Conservation (phyloP, 2,329 filamentous ascomycete species). For the Fusarium neocosmosporiellum region DNA sequence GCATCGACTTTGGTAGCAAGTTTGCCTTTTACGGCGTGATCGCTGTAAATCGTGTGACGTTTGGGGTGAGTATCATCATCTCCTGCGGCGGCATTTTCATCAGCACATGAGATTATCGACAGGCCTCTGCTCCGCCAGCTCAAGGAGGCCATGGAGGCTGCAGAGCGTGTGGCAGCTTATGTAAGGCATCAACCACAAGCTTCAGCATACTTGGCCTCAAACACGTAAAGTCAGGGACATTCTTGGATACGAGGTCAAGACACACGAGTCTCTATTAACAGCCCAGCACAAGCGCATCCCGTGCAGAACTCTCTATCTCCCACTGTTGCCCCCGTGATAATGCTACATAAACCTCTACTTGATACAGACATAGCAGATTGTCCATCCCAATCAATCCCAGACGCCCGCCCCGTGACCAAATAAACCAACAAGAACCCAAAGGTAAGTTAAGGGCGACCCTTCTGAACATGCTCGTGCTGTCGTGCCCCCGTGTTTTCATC, state of each 20-base stretch:
- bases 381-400: constrained; percentile 34
- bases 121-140: too few relatives aligned
- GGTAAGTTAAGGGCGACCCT: constrained; percentile 9
- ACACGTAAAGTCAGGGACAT: not conserved
- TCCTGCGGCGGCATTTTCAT: too few relatives aligned
- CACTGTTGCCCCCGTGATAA: constrained; percentile 10
- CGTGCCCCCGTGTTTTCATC: constrained; percentile 7
- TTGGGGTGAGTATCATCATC: too few relatives aligned
- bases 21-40: too few relatives aligned
- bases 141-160: too few relatives aligned
- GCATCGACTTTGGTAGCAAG: too few relatives aligned
- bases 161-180: not conserved
- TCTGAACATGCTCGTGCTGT: not conserved
- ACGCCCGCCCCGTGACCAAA: constrained; percentile 33
- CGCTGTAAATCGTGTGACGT: too few relatives aligned
- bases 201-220: not conserved
- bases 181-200: not conserved
- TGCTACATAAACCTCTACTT: constrained; percentile 33
- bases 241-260: not conserved
- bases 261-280: not conserved
- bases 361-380: constrained; percentile 35
- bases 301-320: constrained; percentile 9
- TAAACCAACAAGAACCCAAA: constrained; percentile 29
- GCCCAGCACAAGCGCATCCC: not conserved
- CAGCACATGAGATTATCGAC: too few relatives aligned